Base-by-base conservation (phyloP, 2,329 filamentous ascomycete species). In the Cytospora schulzeri region DNA sequence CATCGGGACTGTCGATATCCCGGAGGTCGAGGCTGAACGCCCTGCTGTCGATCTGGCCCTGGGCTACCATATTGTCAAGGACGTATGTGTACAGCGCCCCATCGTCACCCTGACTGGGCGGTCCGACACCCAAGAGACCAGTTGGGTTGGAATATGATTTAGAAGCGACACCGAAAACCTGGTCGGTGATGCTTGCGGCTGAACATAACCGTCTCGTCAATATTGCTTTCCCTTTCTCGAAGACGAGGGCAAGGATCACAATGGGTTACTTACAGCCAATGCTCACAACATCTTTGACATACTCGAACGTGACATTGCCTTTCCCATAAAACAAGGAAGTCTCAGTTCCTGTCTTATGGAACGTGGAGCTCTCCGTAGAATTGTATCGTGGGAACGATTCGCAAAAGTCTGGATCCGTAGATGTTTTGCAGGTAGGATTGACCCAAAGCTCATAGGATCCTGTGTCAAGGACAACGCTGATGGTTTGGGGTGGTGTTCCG, bases 371-470 rank as follows among this genome's bases (percentile, higher is more conserved):
- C 56, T 75, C 70, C 0, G 61, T 62, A 6, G 79, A 79, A 50
- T 83, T 74, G 68, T 83, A 85, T 50, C 75, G 72, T 3, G 82
- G 78, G 59, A 80, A 80, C 0, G 67, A 48, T 0, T 66, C 15
- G 70, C 82, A 85, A 54, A 79, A 75, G 0, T 72, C 60, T 3
- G 71, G 68, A 41, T 80, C 74, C 1, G 69, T 68, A 8, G 73
- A 67, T 7, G 73, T 73, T 7, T 72, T 60, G 70, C 83, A 85
- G 60, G 79, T 73, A 1, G 83, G 82, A 65, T 85, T 83, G 52
- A 85, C 80, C 83, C 83, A 85, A 9, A 85, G 77, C 70, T 84
- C 81, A 67, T 80, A 80, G 6, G 83, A 85, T 19, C 83, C 83
- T 2, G 82, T 85, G 68, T 85, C 83, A 28, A 85, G 69, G n/a